Evolutionary conservation across 176 grass and related monocot species (phyloP).

Genomic region (Carex littledalei): DNA sequence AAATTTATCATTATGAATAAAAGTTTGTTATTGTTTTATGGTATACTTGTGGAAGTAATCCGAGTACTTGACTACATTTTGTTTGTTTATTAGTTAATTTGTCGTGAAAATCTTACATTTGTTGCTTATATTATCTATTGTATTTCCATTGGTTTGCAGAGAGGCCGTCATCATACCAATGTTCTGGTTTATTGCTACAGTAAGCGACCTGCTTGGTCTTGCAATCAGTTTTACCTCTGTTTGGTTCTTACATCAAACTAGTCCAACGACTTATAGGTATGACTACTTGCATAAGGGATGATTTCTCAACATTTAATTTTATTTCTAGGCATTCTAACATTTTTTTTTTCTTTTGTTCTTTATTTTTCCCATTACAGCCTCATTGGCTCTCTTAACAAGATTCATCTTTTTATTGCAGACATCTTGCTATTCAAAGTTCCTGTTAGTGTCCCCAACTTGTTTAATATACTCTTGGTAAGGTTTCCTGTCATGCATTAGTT

Average conservation of each 20-base stretch:
- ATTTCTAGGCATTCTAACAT: background rate
- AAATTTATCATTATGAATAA: background rate
- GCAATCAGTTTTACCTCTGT: constrained; percentile 90
- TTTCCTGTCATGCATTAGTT: background rate
- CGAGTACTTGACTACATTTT: background rate
- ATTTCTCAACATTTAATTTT: background rate
- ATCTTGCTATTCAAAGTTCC: constrained; percentile 72
- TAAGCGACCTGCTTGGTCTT: constrained; percentile 70
- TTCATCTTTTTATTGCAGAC: constrained; percentile 82
- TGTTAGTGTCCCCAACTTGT: constrained; percentile 67
- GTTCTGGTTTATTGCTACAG: constrained; percentile 78
- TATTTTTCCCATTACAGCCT: constrained; percentile 38
- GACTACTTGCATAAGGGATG: background rate
- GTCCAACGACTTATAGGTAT: constrained; percentile 87
- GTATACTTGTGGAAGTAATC: background rate
- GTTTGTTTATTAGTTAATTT: background rate
- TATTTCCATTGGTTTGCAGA: constrained; percentile 34
- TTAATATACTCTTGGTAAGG: constrained; percentile 71
- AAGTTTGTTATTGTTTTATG: background rate
- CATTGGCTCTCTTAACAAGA: constrained; percentile 82
- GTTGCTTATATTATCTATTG: background rate
- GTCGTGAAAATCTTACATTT: background rate
- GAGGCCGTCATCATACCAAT: constrained; percentile 60
- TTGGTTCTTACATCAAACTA: constrained; percentile 80
- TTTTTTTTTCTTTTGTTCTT: background rate